Evolutionary conservation across 495 filamentous ascomycete genomes (phyloP).

Genomic region (Penicillium macrosclerotiorum): DNA sequence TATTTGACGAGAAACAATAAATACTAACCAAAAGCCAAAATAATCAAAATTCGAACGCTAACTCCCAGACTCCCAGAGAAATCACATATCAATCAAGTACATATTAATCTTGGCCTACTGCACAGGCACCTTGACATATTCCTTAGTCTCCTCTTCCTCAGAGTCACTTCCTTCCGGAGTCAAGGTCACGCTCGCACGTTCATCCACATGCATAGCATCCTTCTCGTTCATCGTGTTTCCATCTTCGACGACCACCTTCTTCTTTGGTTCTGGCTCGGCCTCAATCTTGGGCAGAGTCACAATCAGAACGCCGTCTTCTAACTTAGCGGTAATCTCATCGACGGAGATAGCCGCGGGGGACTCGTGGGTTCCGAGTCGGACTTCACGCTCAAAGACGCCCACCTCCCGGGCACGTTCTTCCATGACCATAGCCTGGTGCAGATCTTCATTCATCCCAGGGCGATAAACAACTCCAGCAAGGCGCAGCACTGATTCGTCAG

Average conservation of each 20-base stretch:
- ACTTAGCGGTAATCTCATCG: constrained; percentile 65
- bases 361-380: constrained; percentile 54
- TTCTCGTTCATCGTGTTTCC: constrained; percentile 19
- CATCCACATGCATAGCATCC: constrained; percentile 16
- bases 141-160: constrained; percentile 25
- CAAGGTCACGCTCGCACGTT: constrained; percentile 12
- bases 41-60: too few species aligned
- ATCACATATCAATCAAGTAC: too few species aligned
- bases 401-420: constrained; percentile 60
- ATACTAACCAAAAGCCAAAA: too few species aligned
- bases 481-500: constrained; percentile 59
- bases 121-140: constrained; percentile 33
- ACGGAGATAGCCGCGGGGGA: constrained; percentile 62
- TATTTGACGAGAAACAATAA: too few species aligned
- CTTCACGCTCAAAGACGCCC: constrained; percentile 69
- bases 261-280: constrained; percentile 19
- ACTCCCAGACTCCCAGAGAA: too few species aligned
- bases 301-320: constrained; percentile 66
- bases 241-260: constrained; percentile 26
- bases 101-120: constrained; percentile 13
- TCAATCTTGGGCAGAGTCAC: constrained; percentile 69
- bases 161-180: constrained; percentile 19
- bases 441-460: constrained; percentile 64
- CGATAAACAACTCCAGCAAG: constrained; percentile 70
- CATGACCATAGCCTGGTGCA: constrained; percentile 61